Evolutionary conservation across 2,329 filamentous ascomycete species (phyloP), one percentile per base, ranked within the genome.

Genomic region (Hypoxylon sp.): DNA sequence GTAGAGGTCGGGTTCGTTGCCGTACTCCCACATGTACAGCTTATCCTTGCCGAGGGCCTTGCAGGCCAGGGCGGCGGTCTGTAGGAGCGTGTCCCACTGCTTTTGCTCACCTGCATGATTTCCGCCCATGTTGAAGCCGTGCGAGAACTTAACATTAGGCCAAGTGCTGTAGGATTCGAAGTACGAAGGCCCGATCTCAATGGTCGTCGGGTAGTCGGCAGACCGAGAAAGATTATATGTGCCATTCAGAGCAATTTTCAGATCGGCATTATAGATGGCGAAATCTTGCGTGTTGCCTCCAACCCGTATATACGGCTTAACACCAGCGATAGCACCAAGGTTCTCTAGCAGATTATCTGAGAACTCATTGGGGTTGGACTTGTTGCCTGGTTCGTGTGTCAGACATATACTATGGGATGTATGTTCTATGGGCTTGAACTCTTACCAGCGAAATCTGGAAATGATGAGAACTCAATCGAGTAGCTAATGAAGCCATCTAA

Each of bases 281-380:
- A 85, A 88, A 77, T 90, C 88, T 76, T 90, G 88, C 0, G 88
- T 90, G 71, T 90, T 90, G n/a, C 88, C 88, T 2, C 88, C 88
- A 1, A 90, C 87, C 14, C 88, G 81, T 59, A 90, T 85, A 69
- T 86, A 82, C 1, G 88, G 88, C 66, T 87, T 88, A 5, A 80
- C 81, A 7, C 87, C 87, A 12, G 80, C 81, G 2, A 88, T 72
- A n/a, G 81, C 74, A 1, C 79, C 84, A 19, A 90, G 71, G 61
- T 88, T 90, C 30, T 84, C 81, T 25, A 90, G 76, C 5, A 90
- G 80, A 51, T 86, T 88, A 63, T 88, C 81, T 0, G 87, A 89
- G 74, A 88, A 90, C 0, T 73, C 79, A 71, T 90, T 90, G 1
- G 88, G 88, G 7, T 73, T 70, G 0, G 84, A 84, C 5, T 75